Conservation (phyloP, 2,329 filamentous ascomycete species). For the Aspergillus jensenii region DNA sequence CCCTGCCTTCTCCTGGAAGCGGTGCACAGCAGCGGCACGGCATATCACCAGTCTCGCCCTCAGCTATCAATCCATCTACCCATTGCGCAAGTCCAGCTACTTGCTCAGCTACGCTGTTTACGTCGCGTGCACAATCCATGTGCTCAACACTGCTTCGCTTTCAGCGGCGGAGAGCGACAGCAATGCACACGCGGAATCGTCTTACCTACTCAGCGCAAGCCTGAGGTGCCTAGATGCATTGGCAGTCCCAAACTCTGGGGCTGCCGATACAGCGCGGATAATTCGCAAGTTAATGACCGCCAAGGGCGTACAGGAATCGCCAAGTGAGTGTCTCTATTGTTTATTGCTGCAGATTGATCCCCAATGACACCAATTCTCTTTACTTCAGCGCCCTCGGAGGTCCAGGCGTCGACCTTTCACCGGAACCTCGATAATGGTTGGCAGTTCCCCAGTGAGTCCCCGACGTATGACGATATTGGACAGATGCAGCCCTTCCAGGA, state of each 20-base stretch:
- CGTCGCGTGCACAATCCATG: conserved; percentile 23
- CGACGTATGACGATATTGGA: not conserved
- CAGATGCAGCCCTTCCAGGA: conserved; percentile 5
- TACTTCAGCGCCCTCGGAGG: no score
- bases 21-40: conserved; percentile 35
- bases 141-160: conserved; percentile 28
- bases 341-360: no score
- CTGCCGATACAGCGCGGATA: conserved; percentile 3
- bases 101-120: conserved; percentile 46
- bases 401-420: no score
- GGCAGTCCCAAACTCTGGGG: conserved; percentile 7
- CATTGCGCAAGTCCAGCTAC: conserved; percentile 42
- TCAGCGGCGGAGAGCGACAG: not conserved
- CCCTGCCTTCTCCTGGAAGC: conserved; percentile 21
- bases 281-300: conserved; percentile 9
- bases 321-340: not conserved
- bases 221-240: conserved; percentile 6
- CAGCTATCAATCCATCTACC: conserved; percentile 41
- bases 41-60: conserved; percentile 36
- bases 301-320: conserved; percentile 1
- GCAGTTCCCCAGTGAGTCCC: not conserved
- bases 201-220: not conserved
- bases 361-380: no score
- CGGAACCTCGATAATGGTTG: no score
- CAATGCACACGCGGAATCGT: not conserved